Evolutionary conservation across 768 basidiomycete species (phyloP).

Genomic region (Termitomyces sp.): DNA sequence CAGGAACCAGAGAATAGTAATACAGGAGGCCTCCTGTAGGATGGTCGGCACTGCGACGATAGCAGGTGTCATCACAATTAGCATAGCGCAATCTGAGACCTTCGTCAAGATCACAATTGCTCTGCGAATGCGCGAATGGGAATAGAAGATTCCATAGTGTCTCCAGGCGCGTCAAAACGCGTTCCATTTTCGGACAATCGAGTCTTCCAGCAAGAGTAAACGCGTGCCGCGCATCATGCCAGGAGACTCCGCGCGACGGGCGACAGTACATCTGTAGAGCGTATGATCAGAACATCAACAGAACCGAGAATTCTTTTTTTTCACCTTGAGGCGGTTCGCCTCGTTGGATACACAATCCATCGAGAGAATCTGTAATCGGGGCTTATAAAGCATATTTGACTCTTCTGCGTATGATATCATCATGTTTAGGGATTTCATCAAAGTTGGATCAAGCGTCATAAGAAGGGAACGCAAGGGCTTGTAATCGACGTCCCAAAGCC

Average conservation of each 20-base stretch:
- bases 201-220: conserved; percentile 29
- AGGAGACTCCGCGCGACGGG: conserved; percentile 24
- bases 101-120: conserved; percentile 21
- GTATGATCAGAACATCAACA: background rate
- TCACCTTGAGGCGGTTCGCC: conserved; percentile 27
- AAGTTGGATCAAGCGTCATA: conserved; percentile 21
- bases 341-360: conserved; percentile 26
- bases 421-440: conserved; percentile 23
- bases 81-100: conserved; percentile 1
- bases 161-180: conserved; percentile 22
- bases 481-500: conserved; percentile 24
- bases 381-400: conserved; percentile 20
- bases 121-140: conserved; percentile 23
- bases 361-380: conserved; percentile 26
- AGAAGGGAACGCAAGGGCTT: conserved; percentile 22
- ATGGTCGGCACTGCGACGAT: conserved; percentile 19
- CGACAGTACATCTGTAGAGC: conserved; percentile 27
- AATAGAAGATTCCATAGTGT: conserved; percentile 28
- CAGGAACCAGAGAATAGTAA: conserved; percentile 29
- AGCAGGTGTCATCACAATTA: conserved; percentile 5
- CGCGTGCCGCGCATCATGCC: conserved; percentile 23
- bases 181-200: conserved; percentile 20
- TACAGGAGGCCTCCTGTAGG: conserved; percentile 26
- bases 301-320: background rate
- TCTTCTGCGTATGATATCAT: conserved; percentile 25